Evolutionary conservation across 768 basidiomycete genomes (phyloP).

Genomic region (Leccinum olivaceopallidum): DNA sequence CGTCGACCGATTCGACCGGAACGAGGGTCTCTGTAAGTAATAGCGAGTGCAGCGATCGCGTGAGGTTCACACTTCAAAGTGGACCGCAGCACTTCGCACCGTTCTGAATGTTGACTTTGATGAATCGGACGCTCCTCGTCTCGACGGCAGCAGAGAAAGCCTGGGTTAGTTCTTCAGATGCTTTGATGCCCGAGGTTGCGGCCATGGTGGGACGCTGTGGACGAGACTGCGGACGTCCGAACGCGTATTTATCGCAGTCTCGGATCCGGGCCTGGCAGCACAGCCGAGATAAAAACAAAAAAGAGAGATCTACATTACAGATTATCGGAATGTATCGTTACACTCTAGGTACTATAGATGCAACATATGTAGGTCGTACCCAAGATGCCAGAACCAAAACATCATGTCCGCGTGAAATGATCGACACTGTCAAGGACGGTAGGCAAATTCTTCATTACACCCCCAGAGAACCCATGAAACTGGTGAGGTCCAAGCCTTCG

Average conservation of each 20-base stretch:
- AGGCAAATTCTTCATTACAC: constrained; percentile 35
- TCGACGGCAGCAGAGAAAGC: constrained; percentile 60
- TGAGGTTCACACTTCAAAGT: constrained; percentile 25
- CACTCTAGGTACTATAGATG: constrained; percentile 34
- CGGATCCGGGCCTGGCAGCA: not conserved
- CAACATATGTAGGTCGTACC: constrained; percentile 30
- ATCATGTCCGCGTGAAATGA: constrained; percentile 21
- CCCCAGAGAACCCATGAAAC: constrained; percentile 85
- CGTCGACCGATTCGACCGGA: constrained; percentile 50
- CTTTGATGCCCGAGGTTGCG: constrained; percentile 68
- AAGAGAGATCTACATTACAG: constrained; percentile 32
- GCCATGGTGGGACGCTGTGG: constrained; percentile 49
- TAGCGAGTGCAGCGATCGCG: constrained; percentile 1
- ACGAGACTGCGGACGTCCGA: not conserved
- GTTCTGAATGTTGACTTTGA: constrained; percentile 75
- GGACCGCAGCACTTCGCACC: constrained; percentile 46
- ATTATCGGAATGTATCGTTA: constrained; percentile 36
- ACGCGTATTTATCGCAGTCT: not conserved
- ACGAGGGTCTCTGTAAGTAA: constrained; percentile 63
- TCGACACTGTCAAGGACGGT: not conserved
- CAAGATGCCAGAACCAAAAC: constrained; percentile 17
- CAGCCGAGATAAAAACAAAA: not conserved
- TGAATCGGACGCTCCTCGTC: constrained; percentile 57
- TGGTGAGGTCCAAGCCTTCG: constrained; percentile 78
- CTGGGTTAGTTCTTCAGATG: constrained; percentile 56